Conservation (phyloP, 108 stramenopile species). For the Cyclotella atomus region DNA sequence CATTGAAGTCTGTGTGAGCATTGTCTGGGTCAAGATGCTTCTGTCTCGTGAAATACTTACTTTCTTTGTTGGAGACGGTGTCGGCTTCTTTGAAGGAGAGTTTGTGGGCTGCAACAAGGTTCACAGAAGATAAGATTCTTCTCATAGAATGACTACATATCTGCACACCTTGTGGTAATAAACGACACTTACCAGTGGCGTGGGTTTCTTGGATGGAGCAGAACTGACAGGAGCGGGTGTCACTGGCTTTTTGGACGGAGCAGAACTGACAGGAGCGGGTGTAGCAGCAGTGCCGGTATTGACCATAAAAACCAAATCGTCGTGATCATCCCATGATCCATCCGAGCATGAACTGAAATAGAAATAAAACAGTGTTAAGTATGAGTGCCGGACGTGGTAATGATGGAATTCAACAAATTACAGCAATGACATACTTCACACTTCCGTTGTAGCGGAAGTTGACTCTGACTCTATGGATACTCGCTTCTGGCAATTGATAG, state of each 20-base stretch:
- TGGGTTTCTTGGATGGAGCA: no score
- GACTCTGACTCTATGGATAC: constrained; percentile 17
- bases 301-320: background rate
- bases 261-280: background rate
- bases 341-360: background rate
- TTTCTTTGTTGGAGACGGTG: background rate
- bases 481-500: constrained; percentile 10
- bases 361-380: background rate
- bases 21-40: no score
- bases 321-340: background rate
- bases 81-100: background rate
- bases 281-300: background rate
- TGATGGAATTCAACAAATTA: background rate
- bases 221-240: background rate
- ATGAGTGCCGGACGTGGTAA: background rate
- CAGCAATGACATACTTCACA: background rate
- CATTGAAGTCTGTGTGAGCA: no score
- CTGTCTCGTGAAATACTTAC: background rate
- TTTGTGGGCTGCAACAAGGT: background rate
- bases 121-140: no score
- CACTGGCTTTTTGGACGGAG: no score
- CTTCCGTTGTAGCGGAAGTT: constrained; percentile 22
- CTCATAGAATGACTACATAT: no score
- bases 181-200: background rate
- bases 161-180: no score